phyloP scores from a whole-genome alignment of 768 basidiomycete species.

The Mycena pura region DNA sequence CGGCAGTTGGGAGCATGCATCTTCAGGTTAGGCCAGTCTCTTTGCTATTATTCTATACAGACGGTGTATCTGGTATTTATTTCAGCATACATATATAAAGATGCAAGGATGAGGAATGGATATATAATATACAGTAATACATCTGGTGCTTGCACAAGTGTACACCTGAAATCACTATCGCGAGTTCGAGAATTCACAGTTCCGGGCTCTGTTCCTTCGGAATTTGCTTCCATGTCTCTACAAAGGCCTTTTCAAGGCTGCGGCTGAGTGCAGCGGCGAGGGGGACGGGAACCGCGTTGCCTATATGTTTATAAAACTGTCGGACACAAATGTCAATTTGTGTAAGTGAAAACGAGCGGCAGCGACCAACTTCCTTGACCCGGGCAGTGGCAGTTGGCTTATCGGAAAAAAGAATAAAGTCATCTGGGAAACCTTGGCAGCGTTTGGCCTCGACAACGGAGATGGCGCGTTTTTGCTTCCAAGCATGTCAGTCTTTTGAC shows the following conservation, averaged over 20 bases:
- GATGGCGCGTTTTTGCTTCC: conserved; percentile 74
- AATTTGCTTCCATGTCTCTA: neutral
- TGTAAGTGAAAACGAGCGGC: neutral
- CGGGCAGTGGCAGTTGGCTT: conserved; percentile 42
- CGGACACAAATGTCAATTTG: neutral
- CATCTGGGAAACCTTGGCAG: conserved; percentile 81
- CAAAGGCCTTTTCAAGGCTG: conserved; percentile 10
- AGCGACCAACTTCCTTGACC: conserved; percentile 58
- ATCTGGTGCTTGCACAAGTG: too few relatives aligned
- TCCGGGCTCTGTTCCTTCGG: conserved; percentile 6
- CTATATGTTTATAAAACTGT: conserved; percentile 80
- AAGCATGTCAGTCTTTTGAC: neutral
- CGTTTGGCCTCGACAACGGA: conserved; percentile 74
- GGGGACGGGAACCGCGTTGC: conserved; percentile 80
- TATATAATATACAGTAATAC: too few relatives aligned
- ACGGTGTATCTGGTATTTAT: too few relatives aligned
- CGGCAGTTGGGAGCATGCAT: conserved; percentile 80
- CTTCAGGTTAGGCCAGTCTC: too few relatives aligned
- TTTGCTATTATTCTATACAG: too few relatives aligned
- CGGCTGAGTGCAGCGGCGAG: conserved; percentile 67
- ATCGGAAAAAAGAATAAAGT: conserved; percentile 64
- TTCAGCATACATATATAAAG: too few relatives aligned
- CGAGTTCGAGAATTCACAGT: too few relatives aligned
- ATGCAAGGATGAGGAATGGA: too few relatives aligned
- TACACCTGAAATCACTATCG: too few relatives aligned